Base-by-base conservation (phyloP, 1,284 basidiomycete species). In the Pseudozyma sp. region DNA sequence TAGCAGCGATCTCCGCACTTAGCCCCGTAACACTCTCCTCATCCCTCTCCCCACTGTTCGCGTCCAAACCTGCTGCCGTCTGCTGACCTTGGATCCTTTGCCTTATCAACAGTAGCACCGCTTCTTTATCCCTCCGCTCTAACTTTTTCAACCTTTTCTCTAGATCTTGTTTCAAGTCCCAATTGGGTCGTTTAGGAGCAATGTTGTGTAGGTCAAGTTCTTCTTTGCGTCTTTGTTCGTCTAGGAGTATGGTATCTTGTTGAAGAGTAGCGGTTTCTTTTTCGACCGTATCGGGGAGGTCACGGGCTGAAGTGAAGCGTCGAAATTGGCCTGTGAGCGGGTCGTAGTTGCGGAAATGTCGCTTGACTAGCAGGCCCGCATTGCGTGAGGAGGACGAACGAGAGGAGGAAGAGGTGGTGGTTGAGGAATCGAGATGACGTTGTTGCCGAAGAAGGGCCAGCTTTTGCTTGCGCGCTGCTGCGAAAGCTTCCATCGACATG, bases 141-240 rank as follows among this genome's bases (percentile, higher is more conserved):
- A 98, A 87, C 84, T 91, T 95, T 12, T 90, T 89, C 56, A 96
- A 88, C 81, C 95, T 93, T 86, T 92, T 93, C 61, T 94, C 92
- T 86, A 95, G 91, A 82, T 97, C 94, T 51, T 95, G 90, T 85
- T 96, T 97, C 74, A 99, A 87, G 86, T 98, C 96, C 95, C 96
- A 98, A 85, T 98, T 98, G 11, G 92, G 90, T 52, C 94, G 89
- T 88, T 95, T 96, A 1, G 96, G 96, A 31, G 95, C 95, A 76
- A 99, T 97, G 83, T 97, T 98, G 84, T 94, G 92, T 31, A 98
- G 88, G 82, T 98, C 94, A 74, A 98, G 88, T 78, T 98, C 95
- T 86, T 97, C 92, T 1, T 89, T 89, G 77, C 94, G 87, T 70
- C 90, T 90, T 77, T 90, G 89, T 83, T 94, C 93, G 82, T 97